Evolutionary conservation across 495 filamentous ascomycete genomes (phyloP).

Genomic region (Podospora comata): DNA sequence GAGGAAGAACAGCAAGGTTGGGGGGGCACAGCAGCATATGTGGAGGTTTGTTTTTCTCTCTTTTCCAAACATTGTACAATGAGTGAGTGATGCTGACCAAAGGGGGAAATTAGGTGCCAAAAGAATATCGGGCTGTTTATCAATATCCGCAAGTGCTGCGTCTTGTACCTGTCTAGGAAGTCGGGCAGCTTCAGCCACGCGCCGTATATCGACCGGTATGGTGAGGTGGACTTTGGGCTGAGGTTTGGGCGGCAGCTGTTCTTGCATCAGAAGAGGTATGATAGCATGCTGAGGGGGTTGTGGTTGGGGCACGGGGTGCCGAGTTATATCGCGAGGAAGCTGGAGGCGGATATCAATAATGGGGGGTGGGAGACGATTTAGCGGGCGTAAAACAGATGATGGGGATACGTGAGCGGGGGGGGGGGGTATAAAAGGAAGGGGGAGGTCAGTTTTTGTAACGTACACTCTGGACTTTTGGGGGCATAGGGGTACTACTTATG

Average conservation of each 20-base stretch:
- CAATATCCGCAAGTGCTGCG: conserved; percentile 90
- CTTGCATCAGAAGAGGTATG: conserved; percentile 89
- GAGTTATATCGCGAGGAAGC: conserved; percentile 80
- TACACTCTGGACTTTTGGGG: too few species aligned
- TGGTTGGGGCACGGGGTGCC: conserved; percentile 87
- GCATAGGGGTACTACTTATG: too few species aligned
- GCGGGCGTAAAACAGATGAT: neutral
- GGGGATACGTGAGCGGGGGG: too few species aligned
- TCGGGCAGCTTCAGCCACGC: conserved; percentile 82
- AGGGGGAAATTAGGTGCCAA: conserved; percentile 62
- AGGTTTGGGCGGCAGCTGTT: conserved; percentile 81
- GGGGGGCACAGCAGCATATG: conserved; percentile 89
- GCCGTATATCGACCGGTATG: conserved; percentile 90
- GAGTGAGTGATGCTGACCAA: too few species aligned
- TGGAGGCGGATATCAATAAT: conserved; percentile 93
- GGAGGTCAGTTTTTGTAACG: too few species aligned
- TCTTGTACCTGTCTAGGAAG: conserved; percentile 77
- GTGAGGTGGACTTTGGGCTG: conserved; percentile 84
- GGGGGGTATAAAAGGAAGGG: too few species aligned
- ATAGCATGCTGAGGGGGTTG: conserved; percentile 75
- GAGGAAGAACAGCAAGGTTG: conserved; percentile 44
- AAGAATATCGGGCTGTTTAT: conserved; percentile 86
- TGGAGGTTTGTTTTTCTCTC: conserved; percentile 52
- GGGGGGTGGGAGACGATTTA: conserved; percentile 87
- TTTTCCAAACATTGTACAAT: conserved; percentile 6